These are phyloP conservation scores for Hygrophila difformis DNA, from an alignment of 257 asterid species.

Conservation along the genomic window DNA sequence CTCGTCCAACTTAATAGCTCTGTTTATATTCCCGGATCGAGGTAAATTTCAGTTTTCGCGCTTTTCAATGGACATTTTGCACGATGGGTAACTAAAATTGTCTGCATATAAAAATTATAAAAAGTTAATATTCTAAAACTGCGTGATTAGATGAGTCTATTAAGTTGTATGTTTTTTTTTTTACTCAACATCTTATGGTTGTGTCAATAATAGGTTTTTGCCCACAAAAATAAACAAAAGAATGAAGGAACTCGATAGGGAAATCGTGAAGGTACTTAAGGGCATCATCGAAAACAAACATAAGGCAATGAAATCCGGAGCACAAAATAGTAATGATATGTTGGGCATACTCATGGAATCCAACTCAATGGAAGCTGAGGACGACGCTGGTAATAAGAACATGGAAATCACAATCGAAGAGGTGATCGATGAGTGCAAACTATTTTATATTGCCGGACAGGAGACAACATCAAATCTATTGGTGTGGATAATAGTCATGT, in stretches of 20 bases:
- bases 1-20: slow-evolving; percentile 18
- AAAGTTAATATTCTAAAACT: too few relatives aligned
- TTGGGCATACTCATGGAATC: slow-evolving; percentile 24
- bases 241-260: slow-evolving; percentile 25
- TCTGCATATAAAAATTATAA: too few relatives aligned
- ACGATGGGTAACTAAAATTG: too few relatives aligned
- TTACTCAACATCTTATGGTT: too few relatives aligned
- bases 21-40: slow-evolving; percentile 30
- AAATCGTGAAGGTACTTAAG: slow-evolving; percentile 16
- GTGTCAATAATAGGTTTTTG: slow-evolving; percentile 17
- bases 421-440: slow-evolving; percentile 37
- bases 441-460: slow-evolving; percentile 40
- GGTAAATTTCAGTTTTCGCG: slow-evolving; percentile 21
- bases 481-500: slow-evolving; percentile 34
- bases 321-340: slow-evolving; percentile 15
- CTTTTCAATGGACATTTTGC: background rate
- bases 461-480: slow-evolving; percentile 32
- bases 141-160: too few relatives aligned
- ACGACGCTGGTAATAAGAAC: slow-evolving; percentile 10
- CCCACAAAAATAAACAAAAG: slow-evolving; percentile 31
- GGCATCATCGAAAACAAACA: slow-evolving; percentile 19
- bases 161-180: too few relatives aligned
- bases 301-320: slow-evolving; percentile 9
- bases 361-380: slow-evolving; percentile 22
- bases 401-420: slow-evolving; percentile 31